Conservation (phyloP, 2,329 filamentous ascomycete genomes). For the Cladosporium sp. region DNA sequence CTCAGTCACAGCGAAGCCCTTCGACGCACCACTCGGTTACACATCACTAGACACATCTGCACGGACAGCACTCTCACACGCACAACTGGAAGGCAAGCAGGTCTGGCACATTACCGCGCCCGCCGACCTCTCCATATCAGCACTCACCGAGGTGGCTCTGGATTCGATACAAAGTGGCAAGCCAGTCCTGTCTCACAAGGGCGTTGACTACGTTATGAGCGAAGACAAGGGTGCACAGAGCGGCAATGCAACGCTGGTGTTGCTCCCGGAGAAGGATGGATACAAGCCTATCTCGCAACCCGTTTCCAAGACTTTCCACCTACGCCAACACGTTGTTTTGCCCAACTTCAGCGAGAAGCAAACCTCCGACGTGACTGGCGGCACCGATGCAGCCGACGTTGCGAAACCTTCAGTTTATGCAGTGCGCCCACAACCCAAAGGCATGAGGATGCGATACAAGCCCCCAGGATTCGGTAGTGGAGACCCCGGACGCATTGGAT, state of each 20-base stretch:
- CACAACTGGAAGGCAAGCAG: slow-evolving; percentile 68
- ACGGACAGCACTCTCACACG: slow-evolving; percentile 47
- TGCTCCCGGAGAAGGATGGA: slow-evolving; percentile 31
- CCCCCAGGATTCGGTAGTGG: slow-evolving; percentile 62
- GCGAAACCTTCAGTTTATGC: slow-evolving; percentile 54
- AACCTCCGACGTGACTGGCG: slow-evolving; percentile 44
- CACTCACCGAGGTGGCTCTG: slow-evolving; percentile 66
- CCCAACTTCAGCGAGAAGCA: slow-evolving; percentile 45
- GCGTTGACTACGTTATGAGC: slow-evolving; percentile 57
- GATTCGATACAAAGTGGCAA: slow-evolving; percentile 57
- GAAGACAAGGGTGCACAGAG: slow-evolving; percentile 24
- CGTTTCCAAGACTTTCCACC: slow-evolving; percentile 63
- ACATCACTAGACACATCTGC: slow-evolving; percentile 47
- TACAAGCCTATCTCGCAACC: slow-evolving; percentile 44
- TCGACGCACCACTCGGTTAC: slow-evolving; percentile 49
- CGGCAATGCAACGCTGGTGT: slow-evolving; percentile 24
- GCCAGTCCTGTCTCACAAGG: slow-evolving; percentile 63
- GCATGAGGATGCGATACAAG: slow-evolving; percentile 66
- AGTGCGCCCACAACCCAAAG: slow-evolving; percentile 66
- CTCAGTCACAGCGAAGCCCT: slow-evolving; percentile 30
- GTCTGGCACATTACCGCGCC: slow-evolving; percentile 81
- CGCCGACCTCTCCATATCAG: slow-evolving; percentile 66
- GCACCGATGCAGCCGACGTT: slow-evolving; percentile 44
- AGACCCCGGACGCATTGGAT: slow-evolving; percentile 44
- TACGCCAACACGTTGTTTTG: slow-evolving; percentile 65